A percentile compares a stretch with the other conserved stretches of the same genome.
Conservation (phyloP, 2,329 filamentous ascomycete species). For the Grosmannia penicillata region DNA sequence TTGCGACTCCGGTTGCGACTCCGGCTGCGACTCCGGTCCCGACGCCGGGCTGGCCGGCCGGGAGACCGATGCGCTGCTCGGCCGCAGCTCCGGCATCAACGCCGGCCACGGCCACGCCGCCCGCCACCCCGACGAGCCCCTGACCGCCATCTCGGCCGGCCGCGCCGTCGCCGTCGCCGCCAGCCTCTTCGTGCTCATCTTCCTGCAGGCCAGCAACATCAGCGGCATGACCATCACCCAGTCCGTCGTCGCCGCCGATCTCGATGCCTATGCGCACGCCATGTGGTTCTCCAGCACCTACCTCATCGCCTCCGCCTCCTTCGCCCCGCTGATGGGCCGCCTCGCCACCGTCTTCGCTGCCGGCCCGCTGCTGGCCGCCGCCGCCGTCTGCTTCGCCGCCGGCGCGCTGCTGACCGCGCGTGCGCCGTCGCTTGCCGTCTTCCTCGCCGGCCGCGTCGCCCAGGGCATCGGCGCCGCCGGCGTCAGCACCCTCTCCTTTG, state of each 20-base stretch:
- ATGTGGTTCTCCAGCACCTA: slow-evolving; percentile 76
- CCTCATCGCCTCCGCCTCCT: slow-evolving; percentile 44
- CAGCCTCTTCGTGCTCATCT: slow-evolving; percentile 42
- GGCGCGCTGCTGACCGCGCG: slow-evolving; percentile 52
- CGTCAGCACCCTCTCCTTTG: slow-evolving; percentile 57
- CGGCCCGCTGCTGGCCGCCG: slow-evolving; percentile 46
- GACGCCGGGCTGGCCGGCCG: no score
- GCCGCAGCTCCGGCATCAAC: not conserved
- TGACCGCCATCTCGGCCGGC: slow-evolving; percentile 8
- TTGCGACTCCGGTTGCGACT: no score
- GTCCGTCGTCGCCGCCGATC: slow-evolving; percentile 57
- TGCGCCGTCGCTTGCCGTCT: slow-evolving; percentile 42
- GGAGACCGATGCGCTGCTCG: not conserved
- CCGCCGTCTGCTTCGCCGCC: slow-evolving; percentile 40
- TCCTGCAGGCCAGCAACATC: slow-evolving; percentile 55
- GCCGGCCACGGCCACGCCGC: not conserved
- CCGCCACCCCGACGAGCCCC: not conserved
- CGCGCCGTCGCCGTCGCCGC: slow-evolving; percentile 31
- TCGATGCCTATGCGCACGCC: slow-evolving; percentile 56
- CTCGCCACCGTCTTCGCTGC: slow-evolving; percentile 62
- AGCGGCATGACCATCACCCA: slow-evolving; percentile 72
- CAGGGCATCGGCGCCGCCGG: slow-evolving; percentile 57
- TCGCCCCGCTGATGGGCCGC: slow-evolving; percentile 57
- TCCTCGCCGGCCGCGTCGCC: slow-evolving; percentile 54
- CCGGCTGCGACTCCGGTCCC: no score